Evolutionary conservation across 202 grass and related monocot genomes (phyloP), one percentile per base, ranked within the genome.

Genomic region (Musa balbisiana): DNA sequence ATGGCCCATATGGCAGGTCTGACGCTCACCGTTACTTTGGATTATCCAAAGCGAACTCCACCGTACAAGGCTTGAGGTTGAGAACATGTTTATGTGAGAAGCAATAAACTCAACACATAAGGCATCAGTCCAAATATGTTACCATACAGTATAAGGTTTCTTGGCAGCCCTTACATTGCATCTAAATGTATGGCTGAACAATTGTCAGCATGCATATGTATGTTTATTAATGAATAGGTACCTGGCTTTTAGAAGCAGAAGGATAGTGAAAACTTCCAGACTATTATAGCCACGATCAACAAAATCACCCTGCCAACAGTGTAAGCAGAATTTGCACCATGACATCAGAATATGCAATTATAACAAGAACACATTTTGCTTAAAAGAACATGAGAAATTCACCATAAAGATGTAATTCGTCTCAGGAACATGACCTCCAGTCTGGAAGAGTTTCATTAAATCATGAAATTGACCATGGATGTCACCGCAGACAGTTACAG

Each of bases 361-460:
- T n/a, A 2, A 71, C 22, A 21, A 1, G 11, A 65, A 77, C 14
- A 24, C 10, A 12, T 23, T 22, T 49, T 58, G 12, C 16, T 59
- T 60, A 43, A 49, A 23, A 49, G 16, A 69, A 16, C 23, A 53
- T 60, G 26, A 69, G 51, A 71, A 79, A 33, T n/a, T 71, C 16
- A 79, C 77, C 77, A 79, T 79, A 58, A 79, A 79, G 59, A 79
- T 79, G 26, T 77, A 77, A 77, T 77, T 77, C 25, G 75, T 77
- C 13, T 77, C 75, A 10, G 75, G 75, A 52, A 77, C 75, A 77
- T 77, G 75, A 51, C 75, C 75, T 26, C 75, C 75, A 66, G 75
- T 77, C 27, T 77, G 75, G 49, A 77, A 77, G 11, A 77, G 75
- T 59, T 77, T 77, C 75, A 77, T 77, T 26, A 77, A 49, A 66